Percentiles rank a stretch among this genome's conserved stretches.
Conservation (phyloP, 2,329 filamentous ascomycete genomes). For the Colletotrichum cordylinicola region DNA sequence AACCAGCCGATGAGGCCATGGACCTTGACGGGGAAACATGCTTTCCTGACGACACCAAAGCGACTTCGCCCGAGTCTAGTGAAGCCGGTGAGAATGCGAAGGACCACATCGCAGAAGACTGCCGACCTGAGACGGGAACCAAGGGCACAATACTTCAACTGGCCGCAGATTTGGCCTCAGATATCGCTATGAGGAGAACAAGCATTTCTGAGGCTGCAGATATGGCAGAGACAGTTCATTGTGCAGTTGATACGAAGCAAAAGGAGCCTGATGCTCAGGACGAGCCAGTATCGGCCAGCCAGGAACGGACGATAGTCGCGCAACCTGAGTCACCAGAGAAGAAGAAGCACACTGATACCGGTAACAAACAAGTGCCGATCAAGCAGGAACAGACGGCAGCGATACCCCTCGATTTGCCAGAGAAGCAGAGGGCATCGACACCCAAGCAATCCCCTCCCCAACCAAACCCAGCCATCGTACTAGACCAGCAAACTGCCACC, state of each 20-base stretch:
- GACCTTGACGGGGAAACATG: constrained; percentile 14
- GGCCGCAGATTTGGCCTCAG: not conserved
- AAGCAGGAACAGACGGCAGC: not conserved
- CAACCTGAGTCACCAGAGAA: not conserved
- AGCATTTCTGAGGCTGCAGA: not conserved
- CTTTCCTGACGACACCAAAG: constrained; percentile 12
- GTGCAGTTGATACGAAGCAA: not conserved
- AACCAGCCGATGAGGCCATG: not conserved
- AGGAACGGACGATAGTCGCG: not conserved
- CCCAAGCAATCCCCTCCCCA: not conserved
- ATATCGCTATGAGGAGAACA: not conserved
- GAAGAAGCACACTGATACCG: not conserved
- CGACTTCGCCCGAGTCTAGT: not conserved
- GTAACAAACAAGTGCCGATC: not conserved
- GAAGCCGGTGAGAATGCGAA: not conserved
- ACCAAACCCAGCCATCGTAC: not conserved
- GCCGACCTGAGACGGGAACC: not conserved
- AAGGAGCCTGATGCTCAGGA: not conserved
- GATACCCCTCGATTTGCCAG: not conserved
- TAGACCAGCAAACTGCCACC: not conserved
- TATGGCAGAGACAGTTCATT: not conserved
- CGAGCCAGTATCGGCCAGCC: not conserved
- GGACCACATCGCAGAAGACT: not conserved
- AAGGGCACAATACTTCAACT: not conserved
- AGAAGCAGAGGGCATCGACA: not conserved